Evolutionary conservation across 2,329 filamentous ascomycete genomes (phyloP).

Genomic region (Penicillium glabrum): DNA sequence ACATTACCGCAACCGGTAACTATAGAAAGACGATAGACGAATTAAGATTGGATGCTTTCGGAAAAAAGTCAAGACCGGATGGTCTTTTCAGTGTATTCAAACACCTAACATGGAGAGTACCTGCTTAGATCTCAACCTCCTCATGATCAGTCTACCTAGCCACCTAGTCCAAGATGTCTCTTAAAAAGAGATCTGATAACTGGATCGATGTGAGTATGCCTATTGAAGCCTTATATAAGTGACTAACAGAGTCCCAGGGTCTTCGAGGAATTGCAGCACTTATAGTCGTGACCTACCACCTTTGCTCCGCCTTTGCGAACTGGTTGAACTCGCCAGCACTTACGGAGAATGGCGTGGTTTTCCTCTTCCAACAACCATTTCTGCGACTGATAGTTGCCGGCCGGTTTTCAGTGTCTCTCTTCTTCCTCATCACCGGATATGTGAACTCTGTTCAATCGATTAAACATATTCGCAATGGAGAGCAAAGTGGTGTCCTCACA

Average conservation of each 20-base stretch:
- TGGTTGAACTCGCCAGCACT: slow-evolving; percentile 39
- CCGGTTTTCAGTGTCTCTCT: slow-evolving; percentile 26
- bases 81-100: not conserved
- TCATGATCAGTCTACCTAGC: no score
- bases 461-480: slow-evolving; percentile 21
- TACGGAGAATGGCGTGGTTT: slow-evolving; percentile 13
- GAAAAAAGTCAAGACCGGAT: not conserved
- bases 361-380: slow-evolving; percentile 27
- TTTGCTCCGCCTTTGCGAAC: slow-evolving; percentile 43
- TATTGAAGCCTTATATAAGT: not conserved
- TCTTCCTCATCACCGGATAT: slow-evolving; percentile 32
- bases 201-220: slow-evolving; percentile 9
- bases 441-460: slow-evolving; percentile 30
- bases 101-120: no score
- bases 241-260: slow-evolving; percentile 29
- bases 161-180: not conserved
- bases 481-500: slow-evolving; percentile 20
- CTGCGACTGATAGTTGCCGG: slow-evolving; percentile 26
- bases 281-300: slow-evolving; percentile 44
- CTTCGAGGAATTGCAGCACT: slow-evolving; percentile 44
- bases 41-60: not conserved
- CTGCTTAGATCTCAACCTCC: no score
- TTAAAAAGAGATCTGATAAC: slow-evolving; percentile 5
- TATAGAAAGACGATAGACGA: no score
- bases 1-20: no score